Evolutionary conservation across 768 basidiomycete species (phyloP), one percentile per base, ranked within the genome.

Genomic region (Pisolithus microcarpus): DNA sequence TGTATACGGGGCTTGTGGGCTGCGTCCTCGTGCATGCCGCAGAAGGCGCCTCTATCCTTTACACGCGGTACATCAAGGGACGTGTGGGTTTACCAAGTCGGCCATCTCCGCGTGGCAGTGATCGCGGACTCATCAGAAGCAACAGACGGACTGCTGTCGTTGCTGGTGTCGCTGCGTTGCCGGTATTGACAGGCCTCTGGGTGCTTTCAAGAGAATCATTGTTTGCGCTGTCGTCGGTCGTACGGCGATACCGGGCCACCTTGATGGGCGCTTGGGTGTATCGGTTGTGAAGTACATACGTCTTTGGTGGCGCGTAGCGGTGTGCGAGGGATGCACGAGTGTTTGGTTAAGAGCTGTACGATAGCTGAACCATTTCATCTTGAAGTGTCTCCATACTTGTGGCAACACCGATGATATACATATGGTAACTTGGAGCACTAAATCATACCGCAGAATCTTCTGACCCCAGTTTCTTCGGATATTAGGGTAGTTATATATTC

Each of bases 1-100:
- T 84, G 40, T 91, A 93, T 58, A 63, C 72, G 1, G 82, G 77
- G 0, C 75, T 93, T 9, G 75, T 86, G 0, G 67, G 68, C 1
- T 72, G 76, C 21, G 76, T 78, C 0, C 70, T 75, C 0, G 58
- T 84, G 44, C 91, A 93, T 61, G 71, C 76, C 3, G 73, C 73
- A 3, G 83, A 88, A 53, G 91, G 90, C 0, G 57, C 69, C 42
- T 67, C 69, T 5, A 55, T 85, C 16, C 62, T 88, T 13, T 75
- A 74, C 68, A 74, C 74, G 19, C 75, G 71, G 1, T 81, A 26
- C 7, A 21, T 43, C 43, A 43, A 7, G 43, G 23, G 24, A 7
- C 15, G 26, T 4, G 43, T 16, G 15, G 26, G 3, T 43, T 34
- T 34, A 34, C 31, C 31, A 34, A 34, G 5, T 5, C 4, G 2